A percentile compares a stretch with the other conserved stretches of the same genome.
phyloP scores from a whole-genome alignment of 2,329 filamentous ascomycete species.

The Sporothrix schenckii region DNA sequence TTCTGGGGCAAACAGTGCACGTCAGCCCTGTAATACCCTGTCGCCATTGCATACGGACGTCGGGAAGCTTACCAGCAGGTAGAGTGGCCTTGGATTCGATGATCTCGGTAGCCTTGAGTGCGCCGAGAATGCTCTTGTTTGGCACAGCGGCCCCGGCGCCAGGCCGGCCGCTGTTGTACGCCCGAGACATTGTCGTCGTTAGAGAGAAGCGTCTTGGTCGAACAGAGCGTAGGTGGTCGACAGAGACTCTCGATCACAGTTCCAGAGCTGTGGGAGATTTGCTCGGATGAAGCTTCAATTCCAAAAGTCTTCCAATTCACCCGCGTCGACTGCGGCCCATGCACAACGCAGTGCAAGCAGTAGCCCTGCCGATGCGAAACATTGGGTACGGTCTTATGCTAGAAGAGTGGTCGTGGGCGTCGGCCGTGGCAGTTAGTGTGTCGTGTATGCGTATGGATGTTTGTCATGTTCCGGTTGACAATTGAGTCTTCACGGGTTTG shows the following conservation, averaged over 20 bases:
- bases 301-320: neutral
- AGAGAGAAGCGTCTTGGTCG: neutral
- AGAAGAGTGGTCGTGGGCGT: neutral
- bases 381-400: slow-evolving; percentile 18
- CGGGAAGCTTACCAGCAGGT: slow-evolving; percentile 66
- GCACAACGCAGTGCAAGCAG: slow-evolving; percentile 30
- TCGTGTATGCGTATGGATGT: neutral
- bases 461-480: neutral
- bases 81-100: slow-evolving; percentile 75
- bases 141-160: slow-evolving; percentile 44
- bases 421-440: neutral
- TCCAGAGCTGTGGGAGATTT: neutral
- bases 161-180: slow-evolving; percentile 39
- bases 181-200: slow-evolving; percentile 15
- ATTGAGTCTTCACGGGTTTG: neutral
- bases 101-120: slow-evolving; percentile 79
- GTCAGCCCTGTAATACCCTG: neutral
- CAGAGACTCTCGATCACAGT: neutral
- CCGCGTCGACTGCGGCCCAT: slow-evolving; percentile 18
- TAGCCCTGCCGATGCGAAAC: slow-evolving; percentile 24
- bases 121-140: slow-evolving; percentile 64
- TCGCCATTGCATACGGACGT: neutral
- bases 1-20: slow-evolving; percentile 56
- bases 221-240: neutral
- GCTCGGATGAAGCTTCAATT: neutral